Evolutionary conservation across 2,329 filamentous ascomycete species (phyloP).

Genomic region (Coniochaeta prunicola): DNA sequence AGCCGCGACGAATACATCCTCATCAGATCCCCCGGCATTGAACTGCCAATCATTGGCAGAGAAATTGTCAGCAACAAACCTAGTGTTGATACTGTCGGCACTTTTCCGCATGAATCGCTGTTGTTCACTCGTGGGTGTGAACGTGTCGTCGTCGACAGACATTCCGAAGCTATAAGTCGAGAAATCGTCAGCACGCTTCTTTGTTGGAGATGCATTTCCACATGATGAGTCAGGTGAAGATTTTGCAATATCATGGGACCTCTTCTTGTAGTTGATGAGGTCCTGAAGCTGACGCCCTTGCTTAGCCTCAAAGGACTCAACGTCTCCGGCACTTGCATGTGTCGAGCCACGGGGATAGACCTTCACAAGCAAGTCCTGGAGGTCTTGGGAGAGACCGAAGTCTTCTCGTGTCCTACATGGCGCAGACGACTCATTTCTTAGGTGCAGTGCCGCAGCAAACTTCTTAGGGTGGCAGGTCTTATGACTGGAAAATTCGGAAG

Average conservation of each 20-base stretch:
- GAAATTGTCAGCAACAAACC: constrained; percentile 44
- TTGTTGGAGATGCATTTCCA: not conserved
- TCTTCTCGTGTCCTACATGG: not conserved
- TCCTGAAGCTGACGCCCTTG: not conserved
- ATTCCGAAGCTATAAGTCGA: constrained; percentile 42
- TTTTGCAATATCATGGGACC: not conserved
- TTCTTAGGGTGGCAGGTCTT: not conserved
- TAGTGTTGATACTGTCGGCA: constrained; percentile 55
- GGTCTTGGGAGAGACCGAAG: not conserved
- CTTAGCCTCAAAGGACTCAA: not conserved
- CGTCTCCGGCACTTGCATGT: not conserved
- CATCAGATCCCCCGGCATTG: constrained; percentile 36
- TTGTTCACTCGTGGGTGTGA: constrained; percentile 26
- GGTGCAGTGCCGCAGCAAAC: constrained; percentile 1
- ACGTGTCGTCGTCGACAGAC: constrained; percentile 33
- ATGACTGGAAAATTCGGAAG: constrained; percentile 4
- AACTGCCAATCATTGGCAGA: constrained; percentile 39
- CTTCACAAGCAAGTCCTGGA: not conserved
- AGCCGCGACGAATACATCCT: constrained; percentile 15
- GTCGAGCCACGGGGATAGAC: not conserved
- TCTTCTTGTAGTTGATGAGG: constrained; percentile 1
- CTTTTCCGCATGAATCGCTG: constrained; percentile 41
- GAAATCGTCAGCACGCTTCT: constrained; percentile 14
- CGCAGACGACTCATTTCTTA: constrained; percentile 6
- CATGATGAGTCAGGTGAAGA: not conserved